Evolutionary conservation across 1,139 yeast genomes (phyloP), one percentile per base, ranked within the genome.

Genomic region (Kodamaea alishanica): DNA sequence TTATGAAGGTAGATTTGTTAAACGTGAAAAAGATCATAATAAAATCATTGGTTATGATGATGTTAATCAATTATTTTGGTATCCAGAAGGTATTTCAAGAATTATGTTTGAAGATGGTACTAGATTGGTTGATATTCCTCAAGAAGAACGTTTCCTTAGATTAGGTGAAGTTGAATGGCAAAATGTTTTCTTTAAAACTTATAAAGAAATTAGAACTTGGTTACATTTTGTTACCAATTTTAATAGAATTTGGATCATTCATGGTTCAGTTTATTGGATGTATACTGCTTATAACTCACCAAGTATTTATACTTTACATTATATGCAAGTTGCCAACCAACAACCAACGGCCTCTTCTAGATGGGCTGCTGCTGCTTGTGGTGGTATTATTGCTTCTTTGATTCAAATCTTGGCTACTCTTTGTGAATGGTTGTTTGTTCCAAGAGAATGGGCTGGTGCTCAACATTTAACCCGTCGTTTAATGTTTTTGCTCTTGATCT

Each of bases 391-490:
- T 54, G 97, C 97, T 39, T 68, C 81, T 46, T 57, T 77, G 40
- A 79, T 92, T 57, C 96, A 92, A 69, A 77, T 94, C 48, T 52
- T 79, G 45, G 98, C 98, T 37, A 92, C 98, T 20, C 44, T 89
- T 36, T 80, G 86, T 55, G 98, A 92, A 68, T 94, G 96, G 97
- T 75, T 82, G 62, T 92, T 88, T 60, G 98, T 92, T 47, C 98
- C 98, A 48, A 83, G 97, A 70, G 81, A 84, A 56, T 92, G 98
- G 98, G 95, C 97, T 26, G 98, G 98, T 66, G 97, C 97, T 64
- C 97, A 92, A 70, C 97, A 88, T 63, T 78, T 92, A 61, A 71
- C 89, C 35, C 85, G 96, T 66, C 85, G 98, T 62, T 73, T 92
- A 55, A 57, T 82, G 71, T 85, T 90, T 61, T 67, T 92, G 61